Evolutionary conservation across 106 monocot genomes (phyloP), one percentile per base, ranked within the genome.

Genomic region (Dendrobium chrysotoxum): DNA sequence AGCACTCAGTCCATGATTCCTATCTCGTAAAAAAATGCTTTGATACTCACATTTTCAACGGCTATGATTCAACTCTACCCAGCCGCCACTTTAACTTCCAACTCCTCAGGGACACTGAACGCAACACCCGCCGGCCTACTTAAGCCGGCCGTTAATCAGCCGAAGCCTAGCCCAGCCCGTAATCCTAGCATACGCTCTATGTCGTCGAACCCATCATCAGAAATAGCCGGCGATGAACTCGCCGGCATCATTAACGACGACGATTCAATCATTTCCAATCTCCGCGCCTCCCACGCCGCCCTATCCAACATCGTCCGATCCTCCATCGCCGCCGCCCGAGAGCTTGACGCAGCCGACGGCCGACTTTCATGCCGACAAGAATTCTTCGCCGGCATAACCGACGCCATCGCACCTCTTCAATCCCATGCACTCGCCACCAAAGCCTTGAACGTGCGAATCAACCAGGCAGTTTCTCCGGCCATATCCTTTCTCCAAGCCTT

Each of bases 381-480:
- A 2, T 64, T 79, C 64, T 6, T 85, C 8, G 30, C 79, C 44
- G 79, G 79, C 42, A 45, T 73, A 30, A 38, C 85, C 28, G 76
- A 70, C 10, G 74, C 81, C 0, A 61, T 85, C 4, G 72, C 81
- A 15, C 85, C 85, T 7, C 79, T 90, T 18, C 87, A 85, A 18
- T 77, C 87, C 20, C 85, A 85, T 15, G 64, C 85, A 13, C 79
- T 90, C 9, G 83, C 87, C 15, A 47, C 78, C 0, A 79, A 72
- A 45, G 78, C 87, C 4, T 71, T 90, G 20, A 38, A 70, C 85
- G 20, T 79, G 0, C 85, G 90, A 61, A 85, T 90, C 83, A 79
- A 88, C 81, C 87, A 87, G 16, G 87, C 87, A 53, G 79, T 90
- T 25, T 50, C 81, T 11, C 84, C 90, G 3, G 77, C 90, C 21